Base-by-base conservation (phyloP, 2,329 filamentous ascomycete genomes). In the Microsporum audouinii region DNA sequence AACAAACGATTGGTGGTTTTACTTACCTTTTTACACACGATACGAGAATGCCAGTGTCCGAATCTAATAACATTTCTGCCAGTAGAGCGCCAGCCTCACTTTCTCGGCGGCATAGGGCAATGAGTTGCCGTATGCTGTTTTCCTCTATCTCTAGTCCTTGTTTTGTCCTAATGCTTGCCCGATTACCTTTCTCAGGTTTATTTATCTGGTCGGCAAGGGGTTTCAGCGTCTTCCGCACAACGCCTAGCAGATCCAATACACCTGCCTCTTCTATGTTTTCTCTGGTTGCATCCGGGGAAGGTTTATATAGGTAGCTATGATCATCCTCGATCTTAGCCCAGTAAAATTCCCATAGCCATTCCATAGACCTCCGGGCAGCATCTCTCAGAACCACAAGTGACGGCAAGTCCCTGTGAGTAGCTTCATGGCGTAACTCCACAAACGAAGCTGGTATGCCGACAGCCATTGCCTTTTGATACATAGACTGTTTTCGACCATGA, bases 271-370 rank as follows among this genome's bases (percentile, higher is more conserved):
- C 17, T 23, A 23, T 23, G 17, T 23, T 23, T 23, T 23, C 17
- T 23, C 17, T 23, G 17, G 17, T 1, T 23, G 17, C 12, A n/a
- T 5, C 31, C 10, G 2, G 10, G 14, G 2, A 5, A n/a, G n/a
- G 6, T 14, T 55, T 31, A 10, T 14, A 36, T 36, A 55, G n/a
- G 31, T n/a, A 55, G 51, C 23, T n/a, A 34, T 31, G 5, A 17
- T 27, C 58, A 43, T 66, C 68, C 60, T 79, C 77, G 23, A 85
- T 70, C 41, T 76, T 74, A 10, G 69, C 75, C 91, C 91, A 97
- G 77, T 95, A 96, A 72, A 89, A 89, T 59, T 85, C 81, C 89
- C 89, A 96, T 58, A 96, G 85, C 91, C 91, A 96, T 51, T 79
- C 78, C 64, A 96, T 78, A 0, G 88, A 89, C 67, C 87, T 84